A percentile compares a stretch with the other conserved stretches of the same genome.
Evolutionary conservation across 768 basidiomycete genomes (phyloP).

Genomic region (Bullera alba): DNA sequence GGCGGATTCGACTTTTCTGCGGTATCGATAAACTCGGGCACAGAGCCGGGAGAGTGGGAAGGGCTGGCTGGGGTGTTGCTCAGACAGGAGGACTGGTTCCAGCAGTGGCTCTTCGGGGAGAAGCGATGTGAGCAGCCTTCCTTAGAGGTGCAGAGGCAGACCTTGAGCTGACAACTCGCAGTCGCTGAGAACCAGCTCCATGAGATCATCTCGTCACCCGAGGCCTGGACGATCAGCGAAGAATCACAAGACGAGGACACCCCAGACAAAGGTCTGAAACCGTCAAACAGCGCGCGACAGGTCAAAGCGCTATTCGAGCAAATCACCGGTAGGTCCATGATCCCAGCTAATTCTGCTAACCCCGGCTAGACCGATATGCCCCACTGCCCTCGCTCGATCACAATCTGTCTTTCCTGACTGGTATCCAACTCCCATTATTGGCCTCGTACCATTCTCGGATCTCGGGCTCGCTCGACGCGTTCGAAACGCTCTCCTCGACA

Average conservation of each 20-base stretch:
- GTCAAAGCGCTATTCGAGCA: constrained; percentile 82
- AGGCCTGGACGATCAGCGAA: constrained; percentile 77
- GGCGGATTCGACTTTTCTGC: constrained; percentile 61
- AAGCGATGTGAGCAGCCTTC: constrained; percentile 61
- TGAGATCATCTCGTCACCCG: constrained; percentile 67
- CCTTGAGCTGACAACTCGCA: constrained; percentile 40
- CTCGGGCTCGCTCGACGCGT: constrained; percentile 79
- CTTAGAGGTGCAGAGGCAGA: neutral
- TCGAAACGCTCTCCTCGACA: constrained; percentile 80
- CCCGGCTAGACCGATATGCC: constrained; percentile 81
- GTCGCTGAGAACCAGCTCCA: constrained; percentile 83
- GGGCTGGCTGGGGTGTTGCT: constrained; percentile 78
- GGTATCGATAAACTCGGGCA: constrained; percentile 17
- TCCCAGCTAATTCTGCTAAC: neutral
- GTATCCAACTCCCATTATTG: constrained; percentile 77
- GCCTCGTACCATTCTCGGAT: constrained; percentile 71
- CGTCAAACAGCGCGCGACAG: constrained; percentile 76
- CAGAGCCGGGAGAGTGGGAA: constrained; percentile 52
- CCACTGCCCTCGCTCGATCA: constrained; percentile 72
- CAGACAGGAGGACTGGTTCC: constrained; percentile 79
- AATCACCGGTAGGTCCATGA: constrained; percentile 62
- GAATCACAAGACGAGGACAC: constrained; percentile 53
- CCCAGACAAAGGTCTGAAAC: constrained; percentile 49
- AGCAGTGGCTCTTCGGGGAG: constrained; percentile 83
- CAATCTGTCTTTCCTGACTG: constrained; percentile 72